Conservation (phyloP, 148 eudicot genomes). For the Euryodendron excelsum region DNA sequence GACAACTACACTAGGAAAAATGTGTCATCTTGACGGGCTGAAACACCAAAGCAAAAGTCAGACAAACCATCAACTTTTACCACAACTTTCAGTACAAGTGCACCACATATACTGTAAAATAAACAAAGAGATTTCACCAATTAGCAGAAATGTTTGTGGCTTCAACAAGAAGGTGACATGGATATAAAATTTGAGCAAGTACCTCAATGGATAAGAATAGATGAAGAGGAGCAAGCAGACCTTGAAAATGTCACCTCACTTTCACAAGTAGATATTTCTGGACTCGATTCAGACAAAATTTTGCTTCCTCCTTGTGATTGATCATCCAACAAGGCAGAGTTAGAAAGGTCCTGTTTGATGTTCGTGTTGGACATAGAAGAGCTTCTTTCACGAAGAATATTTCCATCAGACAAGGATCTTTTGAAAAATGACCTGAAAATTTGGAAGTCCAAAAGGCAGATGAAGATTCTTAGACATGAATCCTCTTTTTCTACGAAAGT, state of each 20-base stretch:
- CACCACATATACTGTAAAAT: no score
- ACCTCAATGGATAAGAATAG: not conserved
- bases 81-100: no score
- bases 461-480: not conserved
- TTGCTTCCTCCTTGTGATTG: slow-evolving; percentile 42
- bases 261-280: slow-evolving; percentile 56
- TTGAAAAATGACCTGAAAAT: slow-evolving; percentile 50
- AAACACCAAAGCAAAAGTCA: no score
- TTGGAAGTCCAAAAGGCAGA: not conserved
- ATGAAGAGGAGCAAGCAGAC: slow-evolving; percentile 28
- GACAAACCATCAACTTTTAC: no score
- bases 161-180: not conserved
- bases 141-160: no score
- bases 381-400: slow-evolving; percentile 58
- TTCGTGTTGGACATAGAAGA: slow-evolving; percentile 37
- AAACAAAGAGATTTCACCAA: no score
- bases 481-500: not conserved
- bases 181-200: not conserved
- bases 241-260: slow-evolving; percentile 60
- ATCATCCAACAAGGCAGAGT: slow-evolving; percentile 34
- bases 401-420: slow-evolving; percentile 85
- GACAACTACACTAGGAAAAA: no score
- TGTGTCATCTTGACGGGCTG: no score
- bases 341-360: slow-evolving; percentile 33
- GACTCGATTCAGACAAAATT: slow-evolving; percentile 51